Evolutionary conservation across 306 rosid species (phyloP).

Genomic region (Mimosa bimucronata): DNA sequence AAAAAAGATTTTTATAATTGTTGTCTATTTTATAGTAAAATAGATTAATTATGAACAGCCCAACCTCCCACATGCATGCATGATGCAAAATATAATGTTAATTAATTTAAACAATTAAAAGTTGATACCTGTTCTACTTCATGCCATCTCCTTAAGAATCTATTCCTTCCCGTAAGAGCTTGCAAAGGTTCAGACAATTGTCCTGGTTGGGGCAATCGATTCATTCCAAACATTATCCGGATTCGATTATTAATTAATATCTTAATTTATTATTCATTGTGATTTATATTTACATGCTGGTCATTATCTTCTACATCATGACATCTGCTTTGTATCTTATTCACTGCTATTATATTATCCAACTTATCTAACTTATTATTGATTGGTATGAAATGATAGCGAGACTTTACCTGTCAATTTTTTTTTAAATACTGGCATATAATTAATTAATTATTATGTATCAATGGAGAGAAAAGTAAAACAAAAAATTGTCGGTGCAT

Average conservation of each 20-base stretch:
- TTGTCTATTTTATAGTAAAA: neutral
- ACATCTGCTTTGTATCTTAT: neutral
- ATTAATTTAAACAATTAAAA: neutral
- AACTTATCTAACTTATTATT: neutral
- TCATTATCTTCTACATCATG: neutral
- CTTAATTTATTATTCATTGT: neutral
- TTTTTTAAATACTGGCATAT: neutral
- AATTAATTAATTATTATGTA: neutral
- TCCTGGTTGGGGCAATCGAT: neutral
- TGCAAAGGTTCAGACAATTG: neutral
- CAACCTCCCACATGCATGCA: neutral
- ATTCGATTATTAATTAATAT: neutral
- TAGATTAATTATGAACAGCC: neutral
- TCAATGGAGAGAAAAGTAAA: neutral
- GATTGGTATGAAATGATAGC: neutral
- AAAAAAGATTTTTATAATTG: neutral
- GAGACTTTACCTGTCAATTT: neutral
- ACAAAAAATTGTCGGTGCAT: neutral
- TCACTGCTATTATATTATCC: neutral
- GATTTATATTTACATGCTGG: neutral
- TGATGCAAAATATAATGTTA: neutral
- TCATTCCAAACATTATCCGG: neutral
- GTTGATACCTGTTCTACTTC: neutral
- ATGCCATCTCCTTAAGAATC: neutral
- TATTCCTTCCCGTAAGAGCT: neutral